Evolutionary conservation across 2,329 filamentous ascomycete species (phyloP).

Genomic region (Cladosporium austrohemisphaericum): DNA sequence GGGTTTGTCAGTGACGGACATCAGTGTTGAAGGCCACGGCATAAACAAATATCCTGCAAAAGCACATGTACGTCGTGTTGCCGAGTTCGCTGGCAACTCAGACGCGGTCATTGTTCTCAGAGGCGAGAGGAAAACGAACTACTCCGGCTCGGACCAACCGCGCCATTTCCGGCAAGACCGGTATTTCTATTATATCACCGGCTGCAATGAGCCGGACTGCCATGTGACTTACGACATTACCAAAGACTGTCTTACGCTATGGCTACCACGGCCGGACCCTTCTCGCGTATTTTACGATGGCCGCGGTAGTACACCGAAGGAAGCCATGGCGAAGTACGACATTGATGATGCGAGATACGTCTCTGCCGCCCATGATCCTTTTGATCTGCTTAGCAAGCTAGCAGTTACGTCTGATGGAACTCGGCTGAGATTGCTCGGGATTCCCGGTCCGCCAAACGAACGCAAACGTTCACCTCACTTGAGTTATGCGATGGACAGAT

Average conservation of each 20-base stretch:
- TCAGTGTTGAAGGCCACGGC: neutral
- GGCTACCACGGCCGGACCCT: constrained; percentile 84
- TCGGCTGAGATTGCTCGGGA: neutral
- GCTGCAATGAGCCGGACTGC: constrained; percentile 76
- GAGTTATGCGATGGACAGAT: constrained; percentile 56
- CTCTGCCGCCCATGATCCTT: neutral
- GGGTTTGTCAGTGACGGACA: neutral
- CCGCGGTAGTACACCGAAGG: constrained; percentile 70
- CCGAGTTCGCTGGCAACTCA: constrained; percentile 64
- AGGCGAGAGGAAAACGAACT: constrained; percentile 40
- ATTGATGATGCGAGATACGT: constrained; percentile 64
- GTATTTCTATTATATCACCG: constrained; percentile 92
- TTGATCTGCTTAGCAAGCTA: too few species aligned
- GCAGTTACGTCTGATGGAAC: too few species aligned
- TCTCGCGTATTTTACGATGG: constrained; percentile 92
- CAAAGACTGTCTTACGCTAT: constrained; percentile 71
- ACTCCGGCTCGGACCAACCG: constrained; percentile 72
- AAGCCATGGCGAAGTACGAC: constrained; percentile 74
- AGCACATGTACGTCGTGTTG: constrained; percentile 75
- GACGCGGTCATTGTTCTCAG: constrained; percentile 79
- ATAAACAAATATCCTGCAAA: constrained; percentile 71
- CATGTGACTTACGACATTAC: constrained; percentile 77
- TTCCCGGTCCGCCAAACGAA: too few species aligned
- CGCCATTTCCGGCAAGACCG: constrained; percentile 74
- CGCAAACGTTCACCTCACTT: neutral